phyloP scores from a whole-genome alignment of 2,329 filamentous ascomycete species.

The Penicillium sp. region DNA sequence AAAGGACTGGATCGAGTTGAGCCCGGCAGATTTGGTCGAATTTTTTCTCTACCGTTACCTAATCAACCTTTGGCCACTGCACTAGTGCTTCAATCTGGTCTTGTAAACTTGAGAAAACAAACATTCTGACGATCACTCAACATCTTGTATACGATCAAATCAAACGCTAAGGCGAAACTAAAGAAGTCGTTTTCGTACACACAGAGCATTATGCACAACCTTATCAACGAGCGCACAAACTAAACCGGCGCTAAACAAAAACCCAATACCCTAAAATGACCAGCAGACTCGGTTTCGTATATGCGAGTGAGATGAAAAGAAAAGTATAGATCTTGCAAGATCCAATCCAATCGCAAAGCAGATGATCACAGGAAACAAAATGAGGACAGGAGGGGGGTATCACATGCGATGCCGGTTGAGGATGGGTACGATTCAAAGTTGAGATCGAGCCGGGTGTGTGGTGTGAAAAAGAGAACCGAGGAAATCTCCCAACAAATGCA shows the following conservation, averaged over 20 bases:
- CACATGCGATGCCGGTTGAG: conserved; percentile 32
- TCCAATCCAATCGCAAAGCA: background rate
- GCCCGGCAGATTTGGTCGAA: no score
- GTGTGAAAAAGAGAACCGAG: background rate
- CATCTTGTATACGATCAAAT: background rate
- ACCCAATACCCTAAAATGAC: background rate
- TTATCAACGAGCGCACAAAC: conserved; percentile 4
- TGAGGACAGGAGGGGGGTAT: conserved; percentile 31
- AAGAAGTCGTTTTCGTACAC: background rate
- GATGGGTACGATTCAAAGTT: conserved; percentile 14
- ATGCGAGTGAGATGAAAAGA: conserved; percentile 3
- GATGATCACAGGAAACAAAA: background rate
- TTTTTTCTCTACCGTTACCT: no score
- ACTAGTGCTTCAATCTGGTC: background rate
- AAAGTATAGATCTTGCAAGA: background rate
- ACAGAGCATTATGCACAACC: conserved; percentile 1
- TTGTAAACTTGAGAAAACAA: background rate
- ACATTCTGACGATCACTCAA: background rate
- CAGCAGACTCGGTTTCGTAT: conserved; percentile 8
- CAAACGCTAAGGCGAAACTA: background rate
- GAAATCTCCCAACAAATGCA: conserved; percentile 3
- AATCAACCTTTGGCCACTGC: no score
- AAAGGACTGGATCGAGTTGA: no score
- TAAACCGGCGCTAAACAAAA: background rate
- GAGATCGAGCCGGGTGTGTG: conserved; percentile 26